phyloP scores from a whole-genome alignment of 2,329 filamentous ascomycete genomes.

The Claviceps spartinae region DNA sequence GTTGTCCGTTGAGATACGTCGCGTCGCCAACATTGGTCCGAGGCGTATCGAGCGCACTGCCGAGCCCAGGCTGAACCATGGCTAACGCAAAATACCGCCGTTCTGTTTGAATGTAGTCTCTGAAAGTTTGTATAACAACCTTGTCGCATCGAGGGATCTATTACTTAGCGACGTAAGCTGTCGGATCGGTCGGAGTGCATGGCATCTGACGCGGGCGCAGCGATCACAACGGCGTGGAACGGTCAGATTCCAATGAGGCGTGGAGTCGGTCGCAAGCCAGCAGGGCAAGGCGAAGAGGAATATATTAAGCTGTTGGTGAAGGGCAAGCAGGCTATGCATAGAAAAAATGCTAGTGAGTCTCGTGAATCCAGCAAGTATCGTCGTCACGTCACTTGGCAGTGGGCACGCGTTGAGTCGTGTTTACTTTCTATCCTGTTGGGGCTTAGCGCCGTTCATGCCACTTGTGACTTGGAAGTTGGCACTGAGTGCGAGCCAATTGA shows the following conservation, averaged over 20 bases:
- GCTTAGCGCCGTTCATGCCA: slow-evolving; percentile 16
- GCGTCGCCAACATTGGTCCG: slow-evolving; percentile 73
- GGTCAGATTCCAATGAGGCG: background rate
- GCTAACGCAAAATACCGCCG: slow-evolving; percentile 6
- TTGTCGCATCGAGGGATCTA: background rate
- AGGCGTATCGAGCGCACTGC: slow-evolving; percentile 64
- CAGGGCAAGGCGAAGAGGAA: background rate
- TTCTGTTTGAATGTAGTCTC: background rate
- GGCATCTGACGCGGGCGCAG: background rate
- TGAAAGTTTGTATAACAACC: too few species aligned
- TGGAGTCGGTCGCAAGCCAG: background rate
- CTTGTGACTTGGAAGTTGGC: too few species aligned
- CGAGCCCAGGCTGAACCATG: slow-evolving; percentile 53
- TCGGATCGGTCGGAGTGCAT: background rate
- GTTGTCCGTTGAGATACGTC: slow-evolving; percentile 58
- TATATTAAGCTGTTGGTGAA: slow-evolving; percentile 2
- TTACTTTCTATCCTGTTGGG: slow-evolving; percentile 26
- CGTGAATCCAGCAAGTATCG: background rate
- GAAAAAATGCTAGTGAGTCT: background rate
- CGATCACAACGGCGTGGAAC: background rate
- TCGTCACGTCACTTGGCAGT: background rate
- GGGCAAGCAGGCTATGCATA: slow-evolving; percentile 9
- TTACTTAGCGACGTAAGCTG: background rate
- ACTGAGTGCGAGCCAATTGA: background rate
- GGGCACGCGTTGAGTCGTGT: slow-evolving; percentile 22